Evolutionary conservation across 177 flowering plant genomes (phyloP), one percentile per base, ranked within the genome.

Genomic region (Vitis hybrid): DNA sequence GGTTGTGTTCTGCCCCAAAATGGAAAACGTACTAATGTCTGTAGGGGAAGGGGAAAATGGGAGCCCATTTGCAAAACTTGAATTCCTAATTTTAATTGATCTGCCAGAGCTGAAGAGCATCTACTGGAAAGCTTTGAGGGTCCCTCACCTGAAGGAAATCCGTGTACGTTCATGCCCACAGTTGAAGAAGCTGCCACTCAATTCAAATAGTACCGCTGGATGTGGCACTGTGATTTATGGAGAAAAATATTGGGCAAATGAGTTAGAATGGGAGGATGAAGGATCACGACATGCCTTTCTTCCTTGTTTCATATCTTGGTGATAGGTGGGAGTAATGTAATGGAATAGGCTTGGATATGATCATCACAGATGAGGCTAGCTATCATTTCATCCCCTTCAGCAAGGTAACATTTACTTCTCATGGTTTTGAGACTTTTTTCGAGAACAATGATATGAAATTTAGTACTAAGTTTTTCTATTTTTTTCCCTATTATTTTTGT

Each of bases 191-290:
- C 74, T 75, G 6, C 78, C 74, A 24, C 27, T 24, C n/a, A 46
- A 57, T 13, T 56, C 54, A 13, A 12, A 61, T 12, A 62, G 72
- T 40, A 59, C 66, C 11, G 54, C 3, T n/a, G 62, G 46, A 46
- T 3, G n/a, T 17, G 9, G 56, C 56, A 13, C n/a, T 27, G 18
- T 14, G n/a, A 71, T 68, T 24, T 0, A 18, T 4, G 75, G 72
- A 10, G 2, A 17, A 2, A 46, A 58, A 72, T 32, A 68, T 1
- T 76, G 75, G 79, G 67, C 68, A 69, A 54, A 72, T 56, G 17
- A 9, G 19, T 32, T 76, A 18, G 62, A 64, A 63, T 69, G 76
- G 79, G 73, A 72, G n/a, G 67, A 72, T 60, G 70, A 68, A 51
- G 35, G 24, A 54, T 59, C 27, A 0, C 27, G 0, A 24, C 27